Percentiles rank a stretch among this genome's conserved stretches.
These are phyloP conservation scores for Bothriochloa decipiens DNA, from an alignment of 176 grass and related monocot genomes.

Conservation along the genomic window DNA sequence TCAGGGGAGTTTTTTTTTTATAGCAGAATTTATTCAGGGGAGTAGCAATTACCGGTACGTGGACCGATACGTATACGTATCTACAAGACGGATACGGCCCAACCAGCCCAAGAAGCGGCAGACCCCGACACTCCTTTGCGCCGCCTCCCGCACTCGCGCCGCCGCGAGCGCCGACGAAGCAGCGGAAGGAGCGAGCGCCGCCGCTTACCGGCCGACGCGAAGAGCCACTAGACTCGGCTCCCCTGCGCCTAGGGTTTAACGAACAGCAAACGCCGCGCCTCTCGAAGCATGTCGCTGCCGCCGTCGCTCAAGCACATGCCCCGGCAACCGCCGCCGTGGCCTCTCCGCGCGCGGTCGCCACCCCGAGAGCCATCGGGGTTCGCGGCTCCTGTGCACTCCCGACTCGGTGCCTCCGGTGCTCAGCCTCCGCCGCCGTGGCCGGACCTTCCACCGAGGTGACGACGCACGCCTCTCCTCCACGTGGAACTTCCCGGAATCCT, in stretches of 20 bases:
- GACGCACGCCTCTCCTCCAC: not conserved
- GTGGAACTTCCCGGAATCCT: not conserved
- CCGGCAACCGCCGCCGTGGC: not conserved
- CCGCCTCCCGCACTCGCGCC: no score
- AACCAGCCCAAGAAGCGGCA: no score
- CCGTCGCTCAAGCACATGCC: not conserved
- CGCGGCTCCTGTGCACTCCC: not conserved
- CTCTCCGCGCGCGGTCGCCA: not conserved
- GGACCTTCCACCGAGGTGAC: slow-evolving; percentile 31
- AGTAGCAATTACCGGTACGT: no score
- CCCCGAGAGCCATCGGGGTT: not conserved
- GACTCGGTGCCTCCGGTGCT: slow-evolving; percentile 33
- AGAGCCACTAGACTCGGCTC: no score
- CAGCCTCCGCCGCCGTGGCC: not conserved
- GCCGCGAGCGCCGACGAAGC: no score
- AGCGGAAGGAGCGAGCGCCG: no score
- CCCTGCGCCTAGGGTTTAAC: not conserved
- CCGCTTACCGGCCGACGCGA: no score
- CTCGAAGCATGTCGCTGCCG: not conserved
- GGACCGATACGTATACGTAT: no score
- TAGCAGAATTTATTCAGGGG: no score
- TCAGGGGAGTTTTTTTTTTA: no score
- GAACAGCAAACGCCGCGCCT: not conserved
- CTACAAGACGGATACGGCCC: no score
- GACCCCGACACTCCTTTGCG: no score